Evolutionary conservation across 306 rosid genomes (phyloP), one percentile per base, ranked within the genome.

Genomic region (Nissolia schottii): DNA sequence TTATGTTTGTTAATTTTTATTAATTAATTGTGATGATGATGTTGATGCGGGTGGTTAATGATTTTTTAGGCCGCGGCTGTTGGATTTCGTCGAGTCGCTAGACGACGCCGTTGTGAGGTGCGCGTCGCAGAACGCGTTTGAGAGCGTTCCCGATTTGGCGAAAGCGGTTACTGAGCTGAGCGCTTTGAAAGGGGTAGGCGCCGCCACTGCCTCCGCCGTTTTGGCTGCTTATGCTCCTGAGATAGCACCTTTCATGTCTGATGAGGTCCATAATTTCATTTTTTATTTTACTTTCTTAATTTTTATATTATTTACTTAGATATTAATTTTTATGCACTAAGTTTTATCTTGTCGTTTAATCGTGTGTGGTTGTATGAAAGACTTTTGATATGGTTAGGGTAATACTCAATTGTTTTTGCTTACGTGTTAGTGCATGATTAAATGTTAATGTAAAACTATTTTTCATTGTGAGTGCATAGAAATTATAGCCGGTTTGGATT

Each of bases 201-300:
- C 96, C 0, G 98, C 97, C 46, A 91, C 97, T 5, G 97, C 96
- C 35, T 89, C 97, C 3, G 97, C 97, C 15, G 74, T 91, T 68
- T 71, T 89, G 24, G 97, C 96, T 2, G 92, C 91, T 37, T 91
- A 76, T 65, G 88, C 92, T 0, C 96, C 98, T 1, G 71, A 91
- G 2, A 49, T 82, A 27, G 77, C 95, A 1, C 98, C 98, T 2
- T 94, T 94, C 81, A 91, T 94, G 97, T 94, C 97, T 22, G 98
- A 91, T 29, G 95, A 91, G 98, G 95, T 93, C 16, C n/a, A 45
- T 45, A 45, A 45, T 12, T 1, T 14, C 34, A 25, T 37, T 19
- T 80, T 8, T 9, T 6, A 40, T 4, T 53, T 48, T 41, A 31
- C 18, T 49, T 40, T 38, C n/a, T n/a, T n/a, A n/a, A n/a, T n/a